Evolutionary conservation across 2,329 filamentous ascomycete species (phyloP).

Genomic region (Achaetomium macrosporum): DNA sequence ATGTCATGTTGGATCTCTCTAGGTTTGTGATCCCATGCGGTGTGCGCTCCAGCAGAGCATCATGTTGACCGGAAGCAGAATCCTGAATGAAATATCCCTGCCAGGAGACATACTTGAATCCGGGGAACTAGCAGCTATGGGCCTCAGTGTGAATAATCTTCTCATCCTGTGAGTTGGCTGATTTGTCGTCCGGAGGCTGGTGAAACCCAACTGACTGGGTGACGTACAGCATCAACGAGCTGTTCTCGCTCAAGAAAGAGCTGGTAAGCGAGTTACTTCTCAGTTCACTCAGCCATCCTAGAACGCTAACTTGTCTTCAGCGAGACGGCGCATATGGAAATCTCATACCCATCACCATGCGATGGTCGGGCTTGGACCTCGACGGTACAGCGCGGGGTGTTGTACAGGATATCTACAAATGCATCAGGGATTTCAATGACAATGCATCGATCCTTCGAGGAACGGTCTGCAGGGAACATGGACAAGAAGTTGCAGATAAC

Average conservation of each 20-base stretch:
- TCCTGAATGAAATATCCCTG: constrained; percentile 10
- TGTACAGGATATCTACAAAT: constrained; percentile 2
- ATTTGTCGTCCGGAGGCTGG: no score
- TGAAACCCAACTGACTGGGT: background rate
- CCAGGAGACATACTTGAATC: constrained; percentile 1
- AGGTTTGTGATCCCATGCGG: background rate
- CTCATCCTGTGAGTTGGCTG: constrained; percentile 14
- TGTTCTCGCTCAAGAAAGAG: constrained; percentile 23
- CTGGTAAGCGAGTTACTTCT: constrained; percentile 9
- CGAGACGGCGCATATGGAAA: constrained; percentile 16
- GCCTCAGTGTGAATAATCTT: constrained; percentile 8
- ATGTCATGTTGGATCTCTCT: constrained; percentile 13
- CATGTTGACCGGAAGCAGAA: constrained; percentile 2
- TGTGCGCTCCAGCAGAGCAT: background rate
- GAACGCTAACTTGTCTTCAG: background rate
- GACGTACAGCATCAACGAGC: constrained; percentile 17
- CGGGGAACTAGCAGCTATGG: constrained; percentile 2
- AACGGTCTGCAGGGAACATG: background rate
- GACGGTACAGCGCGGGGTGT: background rate
- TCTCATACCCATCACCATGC: constrained; percentile 17
- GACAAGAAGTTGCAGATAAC: background rate
- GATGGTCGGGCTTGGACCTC: constrained; percentile 1
- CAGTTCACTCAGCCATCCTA: background rate
- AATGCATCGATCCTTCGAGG: background rate
- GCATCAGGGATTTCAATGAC: constrained; percentile 5